phyloP scores from a whole-genome alignment of 495 filamentous ascomycete genomes.

The Parathielavia appendiculata region DNA sequence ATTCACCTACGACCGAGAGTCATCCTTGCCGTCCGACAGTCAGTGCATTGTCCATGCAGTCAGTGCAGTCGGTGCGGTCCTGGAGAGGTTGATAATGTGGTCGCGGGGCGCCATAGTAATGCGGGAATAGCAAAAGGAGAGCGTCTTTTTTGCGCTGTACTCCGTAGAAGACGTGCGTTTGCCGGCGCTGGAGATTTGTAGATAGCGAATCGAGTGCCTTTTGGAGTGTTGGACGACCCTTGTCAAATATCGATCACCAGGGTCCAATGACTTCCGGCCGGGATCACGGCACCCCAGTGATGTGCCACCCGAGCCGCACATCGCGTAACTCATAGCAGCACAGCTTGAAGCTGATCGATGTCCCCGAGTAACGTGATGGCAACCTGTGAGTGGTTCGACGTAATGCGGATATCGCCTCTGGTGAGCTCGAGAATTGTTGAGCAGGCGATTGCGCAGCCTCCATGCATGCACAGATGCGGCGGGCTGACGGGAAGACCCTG shows the following conservation, averaged over 20 bases:
- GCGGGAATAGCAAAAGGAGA: too few relatives aligned
- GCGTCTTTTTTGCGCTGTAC: too few relatives aligned
- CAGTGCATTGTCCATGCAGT: too few relatives aligned
- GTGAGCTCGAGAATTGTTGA: not conserved
- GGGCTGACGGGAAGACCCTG: constrained; percentile 11
- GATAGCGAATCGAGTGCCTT: constrained; percentile 2
- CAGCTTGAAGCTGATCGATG: constrained; percentile 5
- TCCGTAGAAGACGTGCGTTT: not conserved
- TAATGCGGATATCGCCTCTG: not conserved
- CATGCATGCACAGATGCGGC: not conserved
- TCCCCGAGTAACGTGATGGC: not conserved
- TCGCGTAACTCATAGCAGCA: not conserved
- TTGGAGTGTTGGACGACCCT: not conserved
- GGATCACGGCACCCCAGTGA: constrained; percentile 2
- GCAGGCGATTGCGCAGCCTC: not conserved
- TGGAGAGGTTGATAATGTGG: too few relatives aligned
- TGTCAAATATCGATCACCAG: constrained; percentile 9
- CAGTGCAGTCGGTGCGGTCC: too few relatives aligned
- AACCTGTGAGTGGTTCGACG: not conserved
- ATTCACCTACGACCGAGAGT: not conserved
- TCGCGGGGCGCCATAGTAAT: not conserved
- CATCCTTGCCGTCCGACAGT: too few relatives aligned
- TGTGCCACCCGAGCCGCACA: too few relatives aligned
- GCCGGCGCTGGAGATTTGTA: not conserved
- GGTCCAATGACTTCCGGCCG: constrained; percentile 3